phyloP scores from a whole-genome alignment of 768 basidiomycete genomes.

The Kwoniella sp. region DNA sequence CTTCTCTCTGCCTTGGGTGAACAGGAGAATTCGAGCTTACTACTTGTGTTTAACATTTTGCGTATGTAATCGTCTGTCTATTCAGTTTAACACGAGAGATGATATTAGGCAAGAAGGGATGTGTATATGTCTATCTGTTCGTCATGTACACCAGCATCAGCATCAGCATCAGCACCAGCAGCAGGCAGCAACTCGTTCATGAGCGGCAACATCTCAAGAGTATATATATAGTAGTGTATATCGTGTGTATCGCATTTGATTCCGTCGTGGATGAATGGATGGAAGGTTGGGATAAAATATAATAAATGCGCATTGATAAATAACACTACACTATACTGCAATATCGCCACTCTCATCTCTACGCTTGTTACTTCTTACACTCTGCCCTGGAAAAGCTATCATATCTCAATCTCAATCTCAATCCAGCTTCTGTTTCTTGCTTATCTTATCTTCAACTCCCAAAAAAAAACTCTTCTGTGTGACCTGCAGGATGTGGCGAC shows the following conservation, averaged over 20 bases:
- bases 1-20: too few species aligned
- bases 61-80: too few species aligned
- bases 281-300: conserved; percentile 8
- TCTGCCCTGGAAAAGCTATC: background rate
- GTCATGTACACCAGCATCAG: too few species aligned
- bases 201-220: background rate
- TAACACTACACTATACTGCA: too few species aligned
- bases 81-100: too few species aligned
- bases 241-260: background rate
- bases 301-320: background rate
- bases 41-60: conserved; percentile 17
- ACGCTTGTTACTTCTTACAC: background rate
- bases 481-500: conserved; percentile 49
- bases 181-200: too few species aligned
- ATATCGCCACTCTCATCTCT: background rate
- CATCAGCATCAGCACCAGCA: too few species aligned
- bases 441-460: background rate
- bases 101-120: background rate
- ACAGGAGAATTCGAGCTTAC: too few species aligned
- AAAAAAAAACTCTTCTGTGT: background rate
- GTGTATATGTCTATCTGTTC: background rate
- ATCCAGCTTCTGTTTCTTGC: background rate
- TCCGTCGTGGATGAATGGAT: background rate
- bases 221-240: too few species aligned
- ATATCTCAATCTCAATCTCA: background rate